Evolutionary conservation across 2,329 filamentous ascomycete genomes (phyloP), one percentile per base, ranked within the genome.

Genomic region (Truncatella angustata): DNA sequence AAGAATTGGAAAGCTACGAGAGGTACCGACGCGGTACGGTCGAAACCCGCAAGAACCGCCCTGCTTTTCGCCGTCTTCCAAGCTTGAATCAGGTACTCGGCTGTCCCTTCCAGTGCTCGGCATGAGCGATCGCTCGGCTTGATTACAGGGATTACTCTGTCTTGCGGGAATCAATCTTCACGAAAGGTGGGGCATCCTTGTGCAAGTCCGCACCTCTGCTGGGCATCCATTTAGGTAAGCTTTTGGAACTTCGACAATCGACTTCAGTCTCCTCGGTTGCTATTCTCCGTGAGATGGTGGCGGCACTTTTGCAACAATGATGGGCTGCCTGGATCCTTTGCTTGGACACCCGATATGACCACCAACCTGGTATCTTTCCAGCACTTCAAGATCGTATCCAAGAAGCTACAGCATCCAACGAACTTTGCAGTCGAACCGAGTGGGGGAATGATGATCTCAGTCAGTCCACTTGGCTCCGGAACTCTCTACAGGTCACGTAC

Each of bases 121-220:
- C 45, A 49, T 39, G 30, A 49, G 45, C 45, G 45, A 49, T 49
- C 45, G 34, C 7, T 35, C 34, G 40, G 40, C 40, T 20, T n/a
- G n/a, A 26, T 21, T 36, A 16, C 45, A 49, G 45, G 45, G 45
- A 37, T 39, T 35, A 20, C 45, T 16, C 18, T 40, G 37, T 43
- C 24, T 44, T 23, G 21, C 24, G 16, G 40, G 24, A 24, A 26
- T 24, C 16, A 32, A 14, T 7, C 23, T 16, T 20, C 16, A 16
- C 28, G 12, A 26, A 28, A 23, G 43, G 43, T 28, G 43, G 43
- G 43, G 43, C 43, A 46, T 46, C 26, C 43, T 46, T 44, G 40
- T 14, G 21, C 11, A 24, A 14, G 10, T 23, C 10, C 14, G 21
- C 40, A 44, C 37, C 21, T 40, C 18, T 40, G 37, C 21, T 21